phyloP scores from a whole-genome alignment of 768 basidiomycete genomes.

The Clitopilus hobsonii region DNA sequence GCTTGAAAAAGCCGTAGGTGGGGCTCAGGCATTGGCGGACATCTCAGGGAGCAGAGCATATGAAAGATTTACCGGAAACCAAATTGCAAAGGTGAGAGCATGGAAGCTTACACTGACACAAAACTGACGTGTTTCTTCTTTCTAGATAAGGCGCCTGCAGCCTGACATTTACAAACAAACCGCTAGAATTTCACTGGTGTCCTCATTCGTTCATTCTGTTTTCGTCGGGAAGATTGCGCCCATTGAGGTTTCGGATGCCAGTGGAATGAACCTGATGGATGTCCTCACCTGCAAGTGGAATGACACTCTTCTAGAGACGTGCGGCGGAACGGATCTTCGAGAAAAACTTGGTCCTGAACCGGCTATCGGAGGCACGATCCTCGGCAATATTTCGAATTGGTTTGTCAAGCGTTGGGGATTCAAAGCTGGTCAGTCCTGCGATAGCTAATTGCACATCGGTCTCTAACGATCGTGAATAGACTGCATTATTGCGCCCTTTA shows the following conservation, averaged over 20 bases:
- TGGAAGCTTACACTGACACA: not conserved
- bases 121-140: not conserved
- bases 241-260: constrained; percentile 84
- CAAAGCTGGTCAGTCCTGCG: constrained; percentile 41
- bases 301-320: constrained; percentile 55
- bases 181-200: constrained; percentile 70
- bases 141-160: constrained; percentile 51
- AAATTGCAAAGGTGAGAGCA: constrained; percentile 64
- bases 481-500: constrained; percentile 79
- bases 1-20: constrained; percentile 65
- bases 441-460: not conserved
- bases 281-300: constrained; percentile 74
- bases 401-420: constrained; percentile 79
- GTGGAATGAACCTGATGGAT: constrained; percentile 88
- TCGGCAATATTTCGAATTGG: constrained; percentile 64
- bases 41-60: constrained; percentile 81
- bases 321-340: constrained; percentile 63
- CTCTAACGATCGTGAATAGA: constrained; percentile 33
- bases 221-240: constrained; percentile 75
- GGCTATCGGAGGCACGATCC: constrained; percentile 59
- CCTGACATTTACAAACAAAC: constrained; percentile 56
- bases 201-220: constrained; percentile 80
- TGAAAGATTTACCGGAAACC: constrained; percentile 84
- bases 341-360: constrained; percentile 74
- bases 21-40: constrained; percentile 66